Percentiles rank a stretch among this genome's conserved stretches.
phyloP scores from a whole-genome alignment of 345 rosid genomes.

The Sisymbrium altissimum region DNA sequence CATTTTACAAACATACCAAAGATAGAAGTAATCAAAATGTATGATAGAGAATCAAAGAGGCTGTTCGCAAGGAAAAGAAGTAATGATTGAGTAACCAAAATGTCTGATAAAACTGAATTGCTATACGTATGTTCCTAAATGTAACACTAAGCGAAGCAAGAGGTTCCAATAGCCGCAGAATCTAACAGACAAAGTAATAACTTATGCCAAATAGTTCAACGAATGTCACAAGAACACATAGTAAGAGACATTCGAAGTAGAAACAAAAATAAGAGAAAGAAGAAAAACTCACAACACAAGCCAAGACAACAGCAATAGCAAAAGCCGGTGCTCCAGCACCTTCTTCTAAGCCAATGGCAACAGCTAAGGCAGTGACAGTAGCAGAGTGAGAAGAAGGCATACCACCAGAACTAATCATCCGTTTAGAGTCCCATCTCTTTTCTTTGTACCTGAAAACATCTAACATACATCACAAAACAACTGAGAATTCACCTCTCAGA shows the following conservation, averaged over 20 bases:
- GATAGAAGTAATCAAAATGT: neutral
- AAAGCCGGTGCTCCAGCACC: conserved; percentile 76
- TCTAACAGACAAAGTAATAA: neutral
- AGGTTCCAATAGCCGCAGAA: too few relatives aligned
- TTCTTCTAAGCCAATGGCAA: conserved; percentile 76
- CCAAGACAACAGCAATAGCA: conserved; percentile 80
- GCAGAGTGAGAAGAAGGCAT: conserved; percentile 99
- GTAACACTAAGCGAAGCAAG: too few relatives aligned
- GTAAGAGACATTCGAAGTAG: neutral
- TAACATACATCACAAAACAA: conserved; percentile 38
- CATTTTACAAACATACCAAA: neutral
- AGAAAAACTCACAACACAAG: conserved; percentile 66
- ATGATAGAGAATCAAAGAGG: neutral
- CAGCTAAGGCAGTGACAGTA: conserved; percentile 85
- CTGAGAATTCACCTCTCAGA: conserved; percentile 29
- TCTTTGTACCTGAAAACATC: conserved; percentile 95
- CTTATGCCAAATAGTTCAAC: neutral
- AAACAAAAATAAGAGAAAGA: neutral
- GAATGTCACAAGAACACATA: neutral
- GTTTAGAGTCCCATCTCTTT: conserved; percentile 90
- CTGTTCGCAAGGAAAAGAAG: neutral
- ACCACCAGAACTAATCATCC: conserved; percentile 85
- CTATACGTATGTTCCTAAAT: neutral
- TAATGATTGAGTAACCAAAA: neutral
- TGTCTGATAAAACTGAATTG: neutral